Evolutionary conservation across 2,329 filamentous ascomycete genomes (phyloP).

Genomic region (Ceratocystiopsis sp.): DNA sequence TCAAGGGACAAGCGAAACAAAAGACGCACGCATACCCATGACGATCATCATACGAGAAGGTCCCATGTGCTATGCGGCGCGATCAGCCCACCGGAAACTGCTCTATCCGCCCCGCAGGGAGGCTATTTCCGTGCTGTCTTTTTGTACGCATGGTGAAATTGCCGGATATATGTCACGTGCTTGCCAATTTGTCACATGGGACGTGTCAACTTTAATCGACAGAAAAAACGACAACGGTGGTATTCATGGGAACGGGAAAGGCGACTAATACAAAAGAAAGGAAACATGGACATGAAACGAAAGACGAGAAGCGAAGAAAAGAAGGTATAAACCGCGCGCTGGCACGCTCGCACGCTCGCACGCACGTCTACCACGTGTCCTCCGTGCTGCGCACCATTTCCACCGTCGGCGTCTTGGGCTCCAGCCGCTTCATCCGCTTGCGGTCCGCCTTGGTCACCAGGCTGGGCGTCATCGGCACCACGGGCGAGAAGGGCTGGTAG

Average conservation of each 20-base stretch:
- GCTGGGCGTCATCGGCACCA: conserved; percentile 61
- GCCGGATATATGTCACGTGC: too few relatives aligned
- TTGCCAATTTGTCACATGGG: too few relatives aligned
- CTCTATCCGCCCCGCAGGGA: too few relatives aligned
- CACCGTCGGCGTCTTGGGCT: conserved; percentile 44
- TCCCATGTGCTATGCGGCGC: too few relatives aligned
- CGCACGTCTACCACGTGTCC: conserved; percentile 40
- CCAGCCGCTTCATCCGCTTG: conserved; percentile 47
- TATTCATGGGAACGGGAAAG: background rate
- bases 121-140: too few relatives aligned
- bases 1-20: too few relatives aligned
- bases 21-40: too few relatives aligned
- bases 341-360: background rate
- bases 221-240: background rate
- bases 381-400: conserved; percentile 44
- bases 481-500: conserved; percentile 62
- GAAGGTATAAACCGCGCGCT: background rate
- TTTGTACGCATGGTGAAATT: too few relatives aligned
- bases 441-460: conserved; percentile 54
- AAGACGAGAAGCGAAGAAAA: background rate
- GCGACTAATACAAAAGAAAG: background rate
- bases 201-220: background rate
- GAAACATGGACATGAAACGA: background rate
- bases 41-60: too few relatives aligned
- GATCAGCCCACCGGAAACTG: too few relatives aligned